phyloP scores from a whole-genome alignment of 2,329 filamentous ascomycete genomes.

The Sporothrix curviconia region DNA sequence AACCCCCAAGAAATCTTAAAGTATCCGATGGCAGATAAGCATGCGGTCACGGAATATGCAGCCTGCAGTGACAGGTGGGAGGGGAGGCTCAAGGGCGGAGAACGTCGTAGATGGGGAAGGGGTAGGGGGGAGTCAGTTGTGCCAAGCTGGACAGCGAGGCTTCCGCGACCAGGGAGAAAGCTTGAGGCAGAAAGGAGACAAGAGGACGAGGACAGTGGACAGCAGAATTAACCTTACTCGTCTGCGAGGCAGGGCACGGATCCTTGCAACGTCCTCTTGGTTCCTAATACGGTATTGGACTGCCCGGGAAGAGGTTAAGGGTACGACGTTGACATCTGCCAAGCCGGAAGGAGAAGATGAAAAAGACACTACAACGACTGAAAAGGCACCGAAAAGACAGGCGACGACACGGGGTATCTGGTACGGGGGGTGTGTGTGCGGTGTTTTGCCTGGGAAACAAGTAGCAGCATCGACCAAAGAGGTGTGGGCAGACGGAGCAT shows the following conservation, averaged over 20 bases:
- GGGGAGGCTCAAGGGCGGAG: neutral
- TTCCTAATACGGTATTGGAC: neutral
- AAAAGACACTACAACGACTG: neutral
- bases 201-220: neutral
- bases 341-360: slow-evolving; percentile 8
- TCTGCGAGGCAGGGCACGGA: slow-evolving; percentile 13
- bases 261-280: neutral
- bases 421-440: neutral
- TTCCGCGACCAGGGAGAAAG: neutral
- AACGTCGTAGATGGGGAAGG: neutral
- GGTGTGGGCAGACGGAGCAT: neutral
- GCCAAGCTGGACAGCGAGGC: neutral
- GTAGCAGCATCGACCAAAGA: neutral
- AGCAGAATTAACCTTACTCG: slow-evolving; percentile 20
- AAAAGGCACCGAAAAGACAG: neutral
- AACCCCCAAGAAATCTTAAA: too few relatives aligned
- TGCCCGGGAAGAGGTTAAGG: too few relatives aligned
- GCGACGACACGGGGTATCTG: neutral
- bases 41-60: neutral
- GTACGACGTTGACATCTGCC: slow-evolving; percentile 1
- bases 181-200: too few relatives aligned
- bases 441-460: slow-evolving; percentile 5
- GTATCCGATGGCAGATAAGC: neutral
- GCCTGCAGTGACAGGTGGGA: too few relatives aligned
- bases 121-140: neutral